Evolutionary conservation across 257 asterid genomes (phyloP), one percentile per base, ranked within the genome.

Genomic region (Linderniella brevidens): DNA sequence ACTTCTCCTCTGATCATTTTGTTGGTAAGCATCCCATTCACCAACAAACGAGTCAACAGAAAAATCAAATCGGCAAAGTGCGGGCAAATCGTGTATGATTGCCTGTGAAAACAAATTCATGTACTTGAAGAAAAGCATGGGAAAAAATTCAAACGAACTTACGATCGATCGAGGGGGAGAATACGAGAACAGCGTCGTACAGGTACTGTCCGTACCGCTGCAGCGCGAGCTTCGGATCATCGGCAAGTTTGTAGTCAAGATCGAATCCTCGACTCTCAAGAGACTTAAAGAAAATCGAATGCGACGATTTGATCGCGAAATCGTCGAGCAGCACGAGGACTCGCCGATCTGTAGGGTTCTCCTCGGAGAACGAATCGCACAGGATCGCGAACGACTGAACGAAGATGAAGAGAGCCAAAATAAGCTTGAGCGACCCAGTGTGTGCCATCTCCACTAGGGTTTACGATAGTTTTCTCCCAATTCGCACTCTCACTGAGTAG

Each of bases 191-290:
- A 32, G 80, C 93, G 44, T 67, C 82, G 49, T 80, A 84, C 46
- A 71, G 57, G 57, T 80, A 80, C 63, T 75, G 72, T 39, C 92
- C 92, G 53, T 80, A 77, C 71, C 82, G 69, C 60, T 84, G 81
- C 57, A 84, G 54, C 3, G 95, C 71, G 66, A 84, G 74, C 17
- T 73, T 75, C 9, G 95, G 82, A 62, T 80, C 93, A 50, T 61
- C 79, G 6, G 93, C 79, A 49, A 84, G 87, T 60, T 75, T 77
- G 62, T 70, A 84, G 51, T 80, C 82, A 46, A 84, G 93, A 52
- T 69, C 73, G 35, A 61, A 69, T 13, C 93, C 87, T 32, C 75
- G 70, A 29, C 46, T 29, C 54, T 60, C 64, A n/a, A 84, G 74
- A 14, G 92, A 66, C 19, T 71, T 67, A 71, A 84, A 84, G 68